Conservation (phyloP, 192 early-diverging fungal genomes). For the Phlyctochytrium planicorne region DNA sequence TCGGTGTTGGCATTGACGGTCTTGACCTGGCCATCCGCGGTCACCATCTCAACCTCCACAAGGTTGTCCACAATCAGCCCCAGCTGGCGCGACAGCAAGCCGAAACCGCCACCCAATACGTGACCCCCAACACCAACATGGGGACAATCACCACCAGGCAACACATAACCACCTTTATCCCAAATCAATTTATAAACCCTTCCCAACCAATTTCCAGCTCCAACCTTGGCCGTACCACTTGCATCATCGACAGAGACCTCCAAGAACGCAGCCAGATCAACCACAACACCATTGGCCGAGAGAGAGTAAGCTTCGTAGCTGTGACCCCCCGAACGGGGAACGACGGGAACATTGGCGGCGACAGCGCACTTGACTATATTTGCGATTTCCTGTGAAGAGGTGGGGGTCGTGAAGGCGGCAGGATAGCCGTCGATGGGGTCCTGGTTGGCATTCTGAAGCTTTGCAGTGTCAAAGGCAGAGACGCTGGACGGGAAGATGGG, state of each 20-base stretch:
- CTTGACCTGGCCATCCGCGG: slow-evolving; percentile 9
- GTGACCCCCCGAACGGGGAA: slow-evolving; percentile 13
- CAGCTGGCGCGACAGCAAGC: slow-evolving; percentile 20
- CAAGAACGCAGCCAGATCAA: slow-evolving; percentile 18
- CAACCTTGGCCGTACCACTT: slow-evolving; percentile 10
- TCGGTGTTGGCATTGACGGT: slow-evolving; percentile 19
- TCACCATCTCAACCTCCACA: slow-evolving; percentile 20
- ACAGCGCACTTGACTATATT: slow-evolving; percentile 14
- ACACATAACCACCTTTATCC: slow-evolving; percentile 11
- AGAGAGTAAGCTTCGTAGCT: slow-evolving; percentile 15
- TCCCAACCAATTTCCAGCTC: slow-evolving; percentile 28
- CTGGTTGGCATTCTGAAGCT: not conserved
- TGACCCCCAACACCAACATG: slow-evolving; percentile 21
- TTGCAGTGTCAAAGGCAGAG: not conserved
- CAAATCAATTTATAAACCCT: slow-evolving; percentile 6
- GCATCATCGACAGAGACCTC: slow-evolving; percentile 15
- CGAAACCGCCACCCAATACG: slow-evolving; percentile 28
- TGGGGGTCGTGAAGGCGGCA: not conserved
- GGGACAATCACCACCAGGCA: slow-evolving; percentile 21
- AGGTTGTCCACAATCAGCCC: slow-evolving; percentile 24
- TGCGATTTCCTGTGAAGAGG: slow-evolving; percentile 4
- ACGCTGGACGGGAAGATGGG: not conserved
- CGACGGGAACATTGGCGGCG: slow-evolving; percentile 2
- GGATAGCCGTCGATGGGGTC: not conserved
- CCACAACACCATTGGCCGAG: slow-evolving; percentile 13